Evolutionary conservation across 441 rosid genomes (phyloP).

Genomic region (Adansonia madagascariensis): DNA sequence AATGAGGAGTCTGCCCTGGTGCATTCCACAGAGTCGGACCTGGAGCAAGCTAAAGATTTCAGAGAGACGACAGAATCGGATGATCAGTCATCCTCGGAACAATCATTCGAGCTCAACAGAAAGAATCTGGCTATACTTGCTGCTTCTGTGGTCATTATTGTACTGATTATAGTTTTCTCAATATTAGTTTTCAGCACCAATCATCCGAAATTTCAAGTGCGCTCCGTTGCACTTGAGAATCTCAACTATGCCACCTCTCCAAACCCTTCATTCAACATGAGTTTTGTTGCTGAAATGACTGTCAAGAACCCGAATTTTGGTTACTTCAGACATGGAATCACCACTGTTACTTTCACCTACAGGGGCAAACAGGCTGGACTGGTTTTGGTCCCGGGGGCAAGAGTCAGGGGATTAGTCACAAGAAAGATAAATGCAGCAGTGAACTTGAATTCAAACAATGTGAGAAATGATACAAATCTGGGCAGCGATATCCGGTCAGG

Average conservation of each 20-base stretch:
- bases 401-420: neutral
- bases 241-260: neutral
- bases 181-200: neutral
- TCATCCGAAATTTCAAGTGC: neutral
- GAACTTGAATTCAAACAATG: neutral
- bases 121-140: neutral
- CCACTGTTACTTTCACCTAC: neutral
- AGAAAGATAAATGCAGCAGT: neutral
- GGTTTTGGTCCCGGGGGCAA: neutral
- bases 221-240: neutral
- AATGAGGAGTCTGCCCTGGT: neutral
- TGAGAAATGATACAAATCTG: neutral
- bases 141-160: neutral
- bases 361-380: neutral
- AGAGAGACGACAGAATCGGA: too few species aligned
- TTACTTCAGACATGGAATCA: neutral
- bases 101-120: neutral
- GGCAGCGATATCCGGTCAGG: neutral
- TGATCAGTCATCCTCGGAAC: neutral
- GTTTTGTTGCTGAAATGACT: neutral
- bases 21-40: slow-evolving; percentile 8
- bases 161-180: neutral
- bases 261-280: neutral
- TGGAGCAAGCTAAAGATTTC: neutral
- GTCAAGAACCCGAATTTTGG: neutral